Evolutionary conservation across 257 asterid species (phyloP).

Genomic region (Asclepias syriaca): DNA sequence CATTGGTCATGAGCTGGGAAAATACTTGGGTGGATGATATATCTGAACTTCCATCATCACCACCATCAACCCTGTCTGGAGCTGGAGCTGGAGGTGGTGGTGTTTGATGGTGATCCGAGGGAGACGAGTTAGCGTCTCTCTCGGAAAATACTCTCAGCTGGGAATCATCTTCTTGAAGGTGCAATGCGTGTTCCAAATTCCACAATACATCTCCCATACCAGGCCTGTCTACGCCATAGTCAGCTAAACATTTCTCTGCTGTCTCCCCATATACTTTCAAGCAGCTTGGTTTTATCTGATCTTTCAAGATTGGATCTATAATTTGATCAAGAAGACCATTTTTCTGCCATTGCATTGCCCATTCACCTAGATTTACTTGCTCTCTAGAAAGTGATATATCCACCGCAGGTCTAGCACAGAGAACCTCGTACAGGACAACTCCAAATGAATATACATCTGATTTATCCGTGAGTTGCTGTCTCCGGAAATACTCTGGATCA

Average conservation of each 20-base stretch:
- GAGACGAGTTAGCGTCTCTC: constrained; percentile 8
- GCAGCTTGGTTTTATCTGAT: constrained; percentile 42
- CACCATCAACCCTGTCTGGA: constrained; percentile 13
- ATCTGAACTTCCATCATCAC: constrained; percentile 39
- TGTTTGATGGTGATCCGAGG: constrained; percentile 14
- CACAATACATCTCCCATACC: constrained; percentile 72
- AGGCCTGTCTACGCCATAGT: constrained; percentile 73
- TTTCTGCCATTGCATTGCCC: constrained; percentile 71
- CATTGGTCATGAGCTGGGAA: constrained; percentile 65
- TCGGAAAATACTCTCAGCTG: constrained; percentile 13
- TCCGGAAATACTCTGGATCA: constrained; percentile 69
- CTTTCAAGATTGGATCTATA: constrained; percentile 36
- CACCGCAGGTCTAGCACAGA: constrained; percentile 72
- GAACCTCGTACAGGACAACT: constrained; percentile 62
- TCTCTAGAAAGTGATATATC: constrained; percentile 48
- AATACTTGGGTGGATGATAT: constrained; percentile 62
- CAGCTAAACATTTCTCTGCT: constrained; percentile 70
- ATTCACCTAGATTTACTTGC: constrained; percentile 61
- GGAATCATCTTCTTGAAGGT: constrained; percentile 49
- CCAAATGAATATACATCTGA: constrained; percentile 78
- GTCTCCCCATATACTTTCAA: constrained; percentile 52
- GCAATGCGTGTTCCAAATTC: constrained; percentile 70
- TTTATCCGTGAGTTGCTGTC: constrained; percentile 70
- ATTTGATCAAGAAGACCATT: constrained; percentile 51
- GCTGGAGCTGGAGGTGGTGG: constrained; percentile 14